Evolutionary conservation across 2,329 filamentous ascomycete species (phyloP).

Genomic region (Xylaria sp.): DNA sequence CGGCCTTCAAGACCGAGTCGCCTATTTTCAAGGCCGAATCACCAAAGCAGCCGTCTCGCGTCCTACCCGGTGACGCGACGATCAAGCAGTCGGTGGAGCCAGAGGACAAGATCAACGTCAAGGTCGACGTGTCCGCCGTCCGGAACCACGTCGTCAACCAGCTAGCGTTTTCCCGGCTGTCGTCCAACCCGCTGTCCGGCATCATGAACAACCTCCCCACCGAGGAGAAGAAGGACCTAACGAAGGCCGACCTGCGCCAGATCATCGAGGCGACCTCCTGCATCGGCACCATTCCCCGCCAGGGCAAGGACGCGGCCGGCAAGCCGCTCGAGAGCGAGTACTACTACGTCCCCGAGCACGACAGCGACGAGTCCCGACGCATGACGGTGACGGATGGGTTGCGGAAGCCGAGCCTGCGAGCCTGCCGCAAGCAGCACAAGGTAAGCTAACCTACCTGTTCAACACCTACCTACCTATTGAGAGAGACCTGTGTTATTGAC

Average conservation of each 20-base stretch:
- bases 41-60: slow-evolving; percentile 51
- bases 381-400: slow-evolving; percentile 83
- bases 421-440: slow-evolving; percentile 96
- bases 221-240: slow-evolving; percentile 62
- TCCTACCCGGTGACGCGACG: slow-evolving; percentile 26
- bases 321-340: slow-evolving; percentile 94
- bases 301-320: slow-evolving; percentile 95
- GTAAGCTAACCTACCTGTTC: slow-evolving; percentile 61
- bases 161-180: slow-evolving; percentile 89
- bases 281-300: slow-evolving; percentile 84
- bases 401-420: slow-evolving; percentile 84
- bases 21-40: slow-evolving; percentile 72
- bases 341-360: slow-evolving; percentile 90
- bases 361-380: slow-evolving; percentile 76
- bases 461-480: slow-evolving; percentile 15
- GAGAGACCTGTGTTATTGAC: slow-evolving; percentile 18
- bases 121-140: slow-evolving; percentile 51
- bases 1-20: slow-evolving; percentile 71
- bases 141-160: slow-evolving; percentile 93
- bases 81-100: slow-evolving; percentile 30
- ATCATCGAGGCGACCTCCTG: slow-evolving; percentile 76
- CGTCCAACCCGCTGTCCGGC: slow-evolving; percentile 86
- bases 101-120: slow-evolving; percentile 34
- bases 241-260: slow-evolving; percentile 65
- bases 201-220: slow-evolving; percentile 85